Conservation (phyloP, 1,284 basidiomycete genomes). For the Marasmius oreades region DNA sequence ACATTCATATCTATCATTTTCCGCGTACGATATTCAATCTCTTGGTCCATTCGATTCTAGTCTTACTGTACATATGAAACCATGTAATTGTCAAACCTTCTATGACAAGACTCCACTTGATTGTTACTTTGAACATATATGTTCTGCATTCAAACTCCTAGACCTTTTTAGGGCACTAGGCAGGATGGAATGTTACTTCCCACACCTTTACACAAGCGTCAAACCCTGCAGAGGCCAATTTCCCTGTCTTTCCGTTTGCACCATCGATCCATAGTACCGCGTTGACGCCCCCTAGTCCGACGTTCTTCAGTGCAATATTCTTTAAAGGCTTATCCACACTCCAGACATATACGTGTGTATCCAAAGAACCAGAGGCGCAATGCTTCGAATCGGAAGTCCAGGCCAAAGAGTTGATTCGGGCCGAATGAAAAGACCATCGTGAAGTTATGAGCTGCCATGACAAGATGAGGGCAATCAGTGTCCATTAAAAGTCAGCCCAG, state of each 20-base stretch:
- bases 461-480: not conserved
- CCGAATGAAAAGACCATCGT: constrained; percentile 89
- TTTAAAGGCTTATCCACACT: constrained; percentile 73
- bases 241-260: constrained; percentile 34
- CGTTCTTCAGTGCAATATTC: constrained; percentile 84
- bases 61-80: not conserved
- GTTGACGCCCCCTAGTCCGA: constrained; percentile 78
- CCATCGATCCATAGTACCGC: constrained; percentile 76
- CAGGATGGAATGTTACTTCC: constrained; percentile 56
- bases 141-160: not conserved
- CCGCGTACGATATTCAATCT: not conserved
- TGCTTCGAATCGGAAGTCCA: constrained; percentile 77
- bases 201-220: constrained; percentile 82
- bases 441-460: constrained; percentile 52
- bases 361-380: constrained; percentile 84
- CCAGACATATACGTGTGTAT: constrained; percentile 93
- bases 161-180: not conserved
- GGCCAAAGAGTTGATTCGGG: constrained; percentile 74
- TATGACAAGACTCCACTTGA: not conserved
- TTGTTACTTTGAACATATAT: not conserved
- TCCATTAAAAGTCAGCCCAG: constrained; percentile 15
- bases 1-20: not conserved
- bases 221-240: constrained; percentile 74
- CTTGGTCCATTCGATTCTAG: not conserved
- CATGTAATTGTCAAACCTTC: not conserved